phyloP scores from a whole-genome alignment of 2,329 filamentous ascomycete species.

The Cercospora zeina region DNA sequence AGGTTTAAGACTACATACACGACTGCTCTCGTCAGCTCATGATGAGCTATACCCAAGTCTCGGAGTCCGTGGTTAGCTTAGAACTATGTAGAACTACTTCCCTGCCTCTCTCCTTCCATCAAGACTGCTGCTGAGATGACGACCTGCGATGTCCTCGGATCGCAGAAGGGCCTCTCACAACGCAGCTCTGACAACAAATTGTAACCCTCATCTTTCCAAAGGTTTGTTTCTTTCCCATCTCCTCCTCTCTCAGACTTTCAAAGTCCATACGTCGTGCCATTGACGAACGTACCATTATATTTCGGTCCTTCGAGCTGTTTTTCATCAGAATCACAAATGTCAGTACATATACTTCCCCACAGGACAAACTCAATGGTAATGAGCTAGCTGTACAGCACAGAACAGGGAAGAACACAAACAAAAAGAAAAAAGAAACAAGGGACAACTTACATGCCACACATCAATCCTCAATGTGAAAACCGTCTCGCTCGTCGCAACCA shows the following conservation, averaged over 20 bases:
- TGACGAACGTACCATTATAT: slow-evolving; percentile 26
- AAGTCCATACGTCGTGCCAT: slow-evolving; percentile 25
- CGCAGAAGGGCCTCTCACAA: too few species aligned
- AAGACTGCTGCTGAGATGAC: neutral
- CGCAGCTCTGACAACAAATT: too few species aligned
- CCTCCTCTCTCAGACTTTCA: neutral
- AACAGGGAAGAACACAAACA: neutral
- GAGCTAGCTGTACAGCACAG: slow-evolving; percentile 15
- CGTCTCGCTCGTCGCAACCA: slow-evolving; percentile 21
- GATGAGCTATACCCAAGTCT: neutral
- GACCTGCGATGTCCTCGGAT: too few species aligned
- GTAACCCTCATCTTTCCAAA: too few species aligned
- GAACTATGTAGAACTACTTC: neutral
- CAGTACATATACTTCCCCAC: too few species aligned
- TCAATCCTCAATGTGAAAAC: slow-evolving; percentile 32
- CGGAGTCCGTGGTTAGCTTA: neutral
- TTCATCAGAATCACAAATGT: too few species aligned
- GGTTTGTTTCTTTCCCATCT: too few species aligned
- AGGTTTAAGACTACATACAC: too few species aligned
- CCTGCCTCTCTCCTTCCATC: neutral
- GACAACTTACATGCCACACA: slow-evolving; percentile 36
- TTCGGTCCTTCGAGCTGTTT: slow-evolving; percentile 27
- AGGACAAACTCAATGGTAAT: too few species aligned
- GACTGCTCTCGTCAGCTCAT: neutral
- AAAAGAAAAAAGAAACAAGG: neutral